These are phyloP conservation scores for Teunomyces gatunensis DNA, from an alignment of 805 yeast species.

Conservation along the genomic window DNA sequence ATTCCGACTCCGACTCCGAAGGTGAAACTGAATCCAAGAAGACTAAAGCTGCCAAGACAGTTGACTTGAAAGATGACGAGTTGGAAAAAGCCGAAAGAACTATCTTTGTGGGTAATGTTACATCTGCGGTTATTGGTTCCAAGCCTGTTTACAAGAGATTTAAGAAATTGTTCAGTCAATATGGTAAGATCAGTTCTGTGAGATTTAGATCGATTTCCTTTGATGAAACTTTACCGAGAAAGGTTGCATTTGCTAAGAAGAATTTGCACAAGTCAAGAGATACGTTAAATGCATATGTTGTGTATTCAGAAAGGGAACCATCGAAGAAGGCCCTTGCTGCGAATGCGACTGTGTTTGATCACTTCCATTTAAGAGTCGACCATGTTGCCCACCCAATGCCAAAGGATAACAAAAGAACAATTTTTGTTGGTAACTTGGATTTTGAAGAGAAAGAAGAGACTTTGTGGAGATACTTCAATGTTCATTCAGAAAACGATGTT, in stretches of 20 bases:
- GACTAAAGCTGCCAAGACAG: conserved; percentile 39
- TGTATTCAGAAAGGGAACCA: conserved; percentile 55
- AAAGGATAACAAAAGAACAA: conserved; percentile 77
- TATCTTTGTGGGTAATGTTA: conserved; percentile 84
- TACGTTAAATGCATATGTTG: conserved; percentile 85
- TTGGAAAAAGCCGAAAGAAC: conserved; percentile 81
- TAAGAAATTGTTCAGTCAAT: conserved; percentile 55
- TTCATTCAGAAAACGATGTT: conserved; percentile 48
- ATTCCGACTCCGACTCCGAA: conserved; percentile 15
- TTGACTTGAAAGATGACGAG: conserved; percentile 68
- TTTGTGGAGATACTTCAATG: conserved; percentile 75
- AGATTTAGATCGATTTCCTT: conserved; percentile 93
- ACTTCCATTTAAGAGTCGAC: conserved; percentile 84
- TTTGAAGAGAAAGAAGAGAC: conserved; percentile 91
- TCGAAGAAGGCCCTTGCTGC: conserved; percentile 45
- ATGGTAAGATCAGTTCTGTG: conserved; percentile 64
- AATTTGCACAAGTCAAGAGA: conserved; percentile 75
- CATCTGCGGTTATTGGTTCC: conserved; percentile 59
- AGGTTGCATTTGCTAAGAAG: conserved; percentile 83
- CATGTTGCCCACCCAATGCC: conserved; percentile 89
- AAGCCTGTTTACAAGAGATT: conserved; percentile 61
- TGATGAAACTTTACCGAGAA: conserved; percentile 83
- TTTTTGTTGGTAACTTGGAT: conserved; percentile 91
- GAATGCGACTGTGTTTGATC: conserved; percentile 67
- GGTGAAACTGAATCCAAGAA: conserved; percentile 13